Evolutionary conservation across 2,329 filamentous ascomycete genomes (phyloP).

Genomic region (Sporothrix euskadiensis): DNA sequence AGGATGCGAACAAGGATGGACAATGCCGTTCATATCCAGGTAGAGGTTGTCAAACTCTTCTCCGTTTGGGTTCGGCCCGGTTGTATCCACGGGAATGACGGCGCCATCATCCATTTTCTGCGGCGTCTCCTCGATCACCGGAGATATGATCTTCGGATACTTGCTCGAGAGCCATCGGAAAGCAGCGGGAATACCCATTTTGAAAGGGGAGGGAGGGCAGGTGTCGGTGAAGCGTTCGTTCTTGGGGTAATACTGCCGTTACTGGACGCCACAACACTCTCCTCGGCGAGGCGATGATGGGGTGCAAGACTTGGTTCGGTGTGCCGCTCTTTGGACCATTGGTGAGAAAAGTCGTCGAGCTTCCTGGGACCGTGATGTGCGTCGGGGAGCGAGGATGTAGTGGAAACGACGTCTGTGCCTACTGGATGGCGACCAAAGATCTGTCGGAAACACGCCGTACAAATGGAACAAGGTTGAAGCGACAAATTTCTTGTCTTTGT

Average conservation of each 20-base stretch:
- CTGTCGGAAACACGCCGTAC: background rate
- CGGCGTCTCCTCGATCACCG: slow-evolving; percentile 83
- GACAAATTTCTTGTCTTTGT: background rate
- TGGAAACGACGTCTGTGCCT: background rate
- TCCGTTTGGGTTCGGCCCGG: slow-evolving; percentile 87
- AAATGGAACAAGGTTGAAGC: background rate
- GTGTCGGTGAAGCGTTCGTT: background rate
- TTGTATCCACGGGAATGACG: slow-evolving; percentile 80
- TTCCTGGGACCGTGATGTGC: background rate
- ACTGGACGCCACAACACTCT: background rate
- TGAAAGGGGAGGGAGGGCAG: slow-evolving; percentile 32
- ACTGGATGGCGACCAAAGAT: background rate
- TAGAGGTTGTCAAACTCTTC: slow-evolving; percentile 98
- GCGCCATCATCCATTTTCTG: slow-evolving; percentile 77
- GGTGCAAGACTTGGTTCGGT: background rate
- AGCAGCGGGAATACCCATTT: slow-evolving; percentile 90
- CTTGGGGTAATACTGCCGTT: background rate
- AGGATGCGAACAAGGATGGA: slow-evolving; percentile 96
- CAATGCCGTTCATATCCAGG: slow-evolving; percentile 99
- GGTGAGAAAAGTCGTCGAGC: background rate
- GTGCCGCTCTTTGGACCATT: slow-evolving; percentile 14
- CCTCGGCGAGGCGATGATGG: background rate
- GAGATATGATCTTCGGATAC: slow-evolving; percentile 95
- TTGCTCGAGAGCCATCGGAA: slow-evolving; percentile 97
- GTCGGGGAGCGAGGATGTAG: background rate